These are phyloP conservation scores for Haplosporangium gracile DNA, from an alignment of 192 early-diverging fungal species.

Conservation along the genomic window DNA sequence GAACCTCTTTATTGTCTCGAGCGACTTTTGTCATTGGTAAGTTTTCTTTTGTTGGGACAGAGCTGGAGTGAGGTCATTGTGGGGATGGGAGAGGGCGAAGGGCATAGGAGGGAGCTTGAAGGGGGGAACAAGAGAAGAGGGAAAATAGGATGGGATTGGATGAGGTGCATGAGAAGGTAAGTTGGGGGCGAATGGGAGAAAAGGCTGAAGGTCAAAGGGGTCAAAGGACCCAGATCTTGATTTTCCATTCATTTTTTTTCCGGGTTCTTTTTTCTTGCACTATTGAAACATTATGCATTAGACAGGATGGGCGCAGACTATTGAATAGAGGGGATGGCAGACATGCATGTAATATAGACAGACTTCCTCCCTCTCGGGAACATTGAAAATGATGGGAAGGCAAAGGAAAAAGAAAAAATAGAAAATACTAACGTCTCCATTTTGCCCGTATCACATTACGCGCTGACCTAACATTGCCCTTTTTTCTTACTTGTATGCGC, in stretches of 20 bases:
- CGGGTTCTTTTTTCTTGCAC: neutral
- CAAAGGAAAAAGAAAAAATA: slow-evolving; percentile 6
- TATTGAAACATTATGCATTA: neutral
- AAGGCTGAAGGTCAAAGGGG: too few relatives aligned
- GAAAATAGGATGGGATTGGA: neutral
- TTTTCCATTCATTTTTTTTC: neutral
- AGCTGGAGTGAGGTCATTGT: too few relatives aligned
- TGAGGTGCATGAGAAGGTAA: neutral
- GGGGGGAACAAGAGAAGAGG: neutral
- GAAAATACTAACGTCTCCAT: slow-evolving; percentile 6
- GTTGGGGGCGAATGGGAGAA: too few relatives aligned
- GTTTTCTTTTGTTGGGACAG: neutral
- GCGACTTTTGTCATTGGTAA: slow-evolving; percentile 97
- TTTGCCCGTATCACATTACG: neutral
- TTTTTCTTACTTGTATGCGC: neutral
- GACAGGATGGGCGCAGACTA: neutral
- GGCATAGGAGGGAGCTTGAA: neutral
- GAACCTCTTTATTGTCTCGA: slow-evolving; percentile 94
- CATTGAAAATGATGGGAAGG: neutral
- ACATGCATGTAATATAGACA: neutral
- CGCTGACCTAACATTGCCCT: neutral
- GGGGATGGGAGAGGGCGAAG: neutral
- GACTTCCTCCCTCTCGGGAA: neutral
- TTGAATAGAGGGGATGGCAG: neutral
- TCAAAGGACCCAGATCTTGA: too few relatives aligned